Conservation (phyloP, 805 yeast genomes). For the Candida maris region DNA sequence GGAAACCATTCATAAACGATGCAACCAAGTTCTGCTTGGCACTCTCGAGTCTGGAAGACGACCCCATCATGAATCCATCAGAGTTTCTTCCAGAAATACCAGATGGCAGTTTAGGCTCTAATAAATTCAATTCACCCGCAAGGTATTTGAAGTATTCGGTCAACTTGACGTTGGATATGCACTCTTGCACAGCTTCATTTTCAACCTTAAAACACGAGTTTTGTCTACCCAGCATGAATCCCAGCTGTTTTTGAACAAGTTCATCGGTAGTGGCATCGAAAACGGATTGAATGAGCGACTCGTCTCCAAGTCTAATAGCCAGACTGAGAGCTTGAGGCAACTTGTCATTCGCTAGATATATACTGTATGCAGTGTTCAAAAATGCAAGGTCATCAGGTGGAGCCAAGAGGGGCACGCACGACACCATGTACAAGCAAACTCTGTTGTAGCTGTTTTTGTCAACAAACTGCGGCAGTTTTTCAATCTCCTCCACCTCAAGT, state of each 20-base stretch:
- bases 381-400: constrained; percentile 90
- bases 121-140: constrained; percentile 80
- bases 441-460: constrained; percentile 81
- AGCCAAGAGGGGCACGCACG: constrained; percentile 94
- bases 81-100: constrained; percentile 90
- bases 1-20: constrained; percentile 87
- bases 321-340: constrained; percentile 86
- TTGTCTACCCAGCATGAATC: constrained; percentile 82
- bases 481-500: constrained; percentile 84
- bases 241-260: constrained; percentile 81
- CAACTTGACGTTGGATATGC: constrained; percentile 74
- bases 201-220: constrained; percentile 74
- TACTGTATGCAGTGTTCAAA: constrained; percentile 81
- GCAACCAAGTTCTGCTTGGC: constrained; percentile 95
- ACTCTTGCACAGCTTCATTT: constrained; percentile 72
- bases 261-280: constrained; percentile 77
- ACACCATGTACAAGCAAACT: constrained; percentile 90
- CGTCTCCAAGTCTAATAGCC: constrained; percentile 87
- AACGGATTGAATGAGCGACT: constrained; percentile 68
- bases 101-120: constrained; percentile 90
- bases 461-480: constrained; percentile 74
- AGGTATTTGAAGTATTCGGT: constrained; percentile 78
- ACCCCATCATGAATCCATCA: constrained; percentile 58
- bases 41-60: constrained; percentile 66
- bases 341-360: constrained; percentile 74